A percentile compares a stretch with the other conserved stretches of the same genome.
These are phyloP conservation scores for Aureobasidium mangrovei DNA, from an alignment of 2,329 filamentous ascomycete species.

Conservation along the genomic window DNA sequence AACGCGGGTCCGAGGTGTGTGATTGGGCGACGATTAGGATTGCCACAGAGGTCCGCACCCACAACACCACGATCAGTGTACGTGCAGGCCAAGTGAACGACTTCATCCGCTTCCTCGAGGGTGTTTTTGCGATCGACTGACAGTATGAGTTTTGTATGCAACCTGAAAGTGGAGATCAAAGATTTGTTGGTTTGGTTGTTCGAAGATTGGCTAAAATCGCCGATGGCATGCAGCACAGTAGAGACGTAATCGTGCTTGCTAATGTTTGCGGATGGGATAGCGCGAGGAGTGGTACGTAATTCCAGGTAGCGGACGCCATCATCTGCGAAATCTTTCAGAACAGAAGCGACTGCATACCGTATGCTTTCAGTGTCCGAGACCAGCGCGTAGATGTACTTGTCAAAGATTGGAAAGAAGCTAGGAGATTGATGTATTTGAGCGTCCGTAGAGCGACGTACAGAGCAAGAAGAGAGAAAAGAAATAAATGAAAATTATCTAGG, in stretches of 20 bases:
- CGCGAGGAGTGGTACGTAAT: conserved; percentile 68
- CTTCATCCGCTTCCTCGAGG: conserved; percentile 49
- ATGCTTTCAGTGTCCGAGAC: conserved; percentile 50
- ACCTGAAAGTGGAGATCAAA: conserved; percentile 17
- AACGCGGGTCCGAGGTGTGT: conserved; percentile 53
- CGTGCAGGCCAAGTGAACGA: conserved; percentile 53
- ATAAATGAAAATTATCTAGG: too few relatives aligned
- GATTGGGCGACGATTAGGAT: conserved; percentile 57
- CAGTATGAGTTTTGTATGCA: conserved; percentile 61
- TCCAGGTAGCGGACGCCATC: conserved; percentile 74
- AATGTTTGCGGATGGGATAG: conserved; percentile 45
- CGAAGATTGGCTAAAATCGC: conserved; percentile 35
- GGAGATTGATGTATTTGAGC: conserved; percentile 13
- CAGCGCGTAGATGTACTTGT: conserved; percentile 69
- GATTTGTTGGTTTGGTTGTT: conserved; percentile 2
- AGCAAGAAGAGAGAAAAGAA: too few relatives aligned
- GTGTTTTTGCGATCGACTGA: conserved; percentile 63
- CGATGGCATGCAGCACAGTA: conserved; percentile 57
- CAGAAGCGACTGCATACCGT: conserved; percentile 53
- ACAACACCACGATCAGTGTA: conserved; percentile 53
- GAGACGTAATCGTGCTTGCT: conserved; percentile 57
- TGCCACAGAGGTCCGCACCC: conserved; percentile 70
- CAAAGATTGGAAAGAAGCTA: conserved; percentile 72
- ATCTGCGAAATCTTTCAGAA: conserved; percentile 55
- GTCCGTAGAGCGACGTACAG: too few relatives aligned